These are phyloP conservation scores for Sporobolomyces pararoseus DNA, from an alignment of 768 basidiomycete genomes.

Conservation along the genomic window DNA sequence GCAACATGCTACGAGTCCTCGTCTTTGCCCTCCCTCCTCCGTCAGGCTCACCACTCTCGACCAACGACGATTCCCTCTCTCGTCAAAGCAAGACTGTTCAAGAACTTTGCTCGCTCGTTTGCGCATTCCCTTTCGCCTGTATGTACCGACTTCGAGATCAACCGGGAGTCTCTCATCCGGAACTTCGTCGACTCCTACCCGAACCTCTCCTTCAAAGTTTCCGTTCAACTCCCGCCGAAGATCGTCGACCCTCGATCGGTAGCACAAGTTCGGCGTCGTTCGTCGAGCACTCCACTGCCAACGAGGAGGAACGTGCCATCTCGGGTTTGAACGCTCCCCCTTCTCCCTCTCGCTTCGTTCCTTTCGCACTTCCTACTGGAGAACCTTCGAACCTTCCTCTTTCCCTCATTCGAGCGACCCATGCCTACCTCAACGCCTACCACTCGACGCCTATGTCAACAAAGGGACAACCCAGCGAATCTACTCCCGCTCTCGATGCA, in stretches of 20 bases:
- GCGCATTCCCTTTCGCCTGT: slow-evolving; percentile 37
- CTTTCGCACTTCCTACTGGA: slow-evolving; percentile 10
- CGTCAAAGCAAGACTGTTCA: slow-evolving; percentile 3
- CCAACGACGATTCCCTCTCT: background rate
- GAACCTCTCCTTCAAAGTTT: slow-evolving; percentile 17
- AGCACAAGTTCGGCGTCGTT: background rate
- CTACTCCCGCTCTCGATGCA: slow-evolving; percentile 19
- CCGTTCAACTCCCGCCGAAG: background rate
- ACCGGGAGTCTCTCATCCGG: slow-evolving; percentile 21
- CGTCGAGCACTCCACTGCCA: slow-evolving; percentile 32
- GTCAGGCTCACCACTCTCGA: background rate
- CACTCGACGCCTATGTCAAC: slow-evolving; percentile 21
- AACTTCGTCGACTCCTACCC: slow-evolving; percentile 28
- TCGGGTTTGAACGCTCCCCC: slow-evolving; percentile 24
- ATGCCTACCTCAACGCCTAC: slow-evolving; percentile 26
- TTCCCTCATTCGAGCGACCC: slow-evolving; percentile 28
- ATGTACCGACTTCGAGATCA: slow-evolving; percentile 39
- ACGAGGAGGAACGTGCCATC: slow-evolving; percentile 28
- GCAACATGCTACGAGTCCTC: slow-evolving; percentile 36
- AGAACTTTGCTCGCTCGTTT: slow-evolving; percentile 23
- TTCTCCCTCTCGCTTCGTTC: background rate
- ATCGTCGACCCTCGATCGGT: slow-evolving; percentile 18
- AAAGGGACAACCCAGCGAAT: background rate
- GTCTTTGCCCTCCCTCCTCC: slow-evolving; percentile 28
- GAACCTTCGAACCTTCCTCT: slow-evolving; percentile 38